Base-by-base conservation (phyloP, 106 monocot genomes). In the Platanthera zijinensis region DNA sequence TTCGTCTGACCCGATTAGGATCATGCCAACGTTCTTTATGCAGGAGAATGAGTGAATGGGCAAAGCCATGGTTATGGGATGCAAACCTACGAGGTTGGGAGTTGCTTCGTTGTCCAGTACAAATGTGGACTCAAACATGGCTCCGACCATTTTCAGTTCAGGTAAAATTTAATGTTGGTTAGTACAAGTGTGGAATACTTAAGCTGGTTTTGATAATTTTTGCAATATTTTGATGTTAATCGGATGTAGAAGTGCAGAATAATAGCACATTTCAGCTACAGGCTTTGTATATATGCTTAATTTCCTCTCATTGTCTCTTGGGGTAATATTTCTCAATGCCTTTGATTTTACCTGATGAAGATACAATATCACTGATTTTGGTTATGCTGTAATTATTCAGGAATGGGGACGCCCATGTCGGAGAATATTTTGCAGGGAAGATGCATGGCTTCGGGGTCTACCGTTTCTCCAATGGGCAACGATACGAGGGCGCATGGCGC, bases 361-460 rank as follows among this genome's bases (percentile, higher is more conserved):
- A 70, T 39, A 2, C 0, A 25, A 1, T 7, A 70, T 70, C 70
- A 7, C 48, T 70, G 13, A 70, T 70, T 7, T 39, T 3, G 8
- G 15, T 48, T 63, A 3, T 19, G 10, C 12, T 81, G 5, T 61
- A 17, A 25, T 25, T 25, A 25, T 50, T 54, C 75, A 92, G 92
- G 74, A 92, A 92, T 75, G 92, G 92, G 1, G 92, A 89, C 75
- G 85, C 79, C 63, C 89, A 85, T 85, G 78, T 89, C 74, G 92
- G 92, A 17, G 92, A 92, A 70, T 92, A 89, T 64, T 89, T 92
- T 83, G 92, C 87, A 19, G 91, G 88, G 75, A 88, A 91, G 84
- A 87, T 90, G 87, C 90, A 90, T 76, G 90, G 83, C 6, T 91
- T 86, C 84, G 91, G 91, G 13, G 82, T 88, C 48, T 88, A 91